Base-by-base conservation (phyloP, 2,329 filamentous ascomycete species). In the Penicillium polonicum region DNA sequence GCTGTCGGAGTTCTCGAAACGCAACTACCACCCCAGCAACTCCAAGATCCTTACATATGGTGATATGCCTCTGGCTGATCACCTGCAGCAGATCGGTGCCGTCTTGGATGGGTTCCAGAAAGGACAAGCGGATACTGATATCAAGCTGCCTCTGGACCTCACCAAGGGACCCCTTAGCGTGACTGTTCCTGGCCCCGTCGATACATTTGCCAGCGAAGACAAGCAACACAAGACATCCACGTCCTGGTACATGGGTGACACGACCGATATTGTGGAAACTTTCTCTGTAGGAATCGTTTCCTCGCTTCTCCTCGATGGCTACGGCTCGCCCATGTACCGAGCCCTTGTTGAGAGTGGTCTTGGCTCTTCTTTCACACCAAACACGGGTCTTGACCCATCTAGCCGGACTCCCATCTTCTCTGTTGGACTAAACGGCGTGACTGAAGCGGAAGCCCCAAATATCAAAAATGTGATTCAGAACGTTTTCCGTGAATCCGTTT, bases 21-120 rank as follows among this genome's bases (percentile, higher is more conserved):
- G 92, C 64, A 92, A 99, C 76, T 99, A 99, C 73, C 93, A 99
- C 74, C 94, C 94, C 0, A 97, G 92, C 77, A 99, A 99, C 75
- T 89, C 93, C 45, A 97, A 97, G 77, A 82, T 99, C 43, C 87
- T 97, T 69, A 97, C 94, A 0, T 99, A 99, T 66, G 94, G 94
- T 51, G 88, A 97, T 70, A 92, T 97, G 85, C 89, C 92, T 1
- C 78, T 99, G 59, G 81, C 81, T 3, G 88, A 91, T 53, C 94
- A 99, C 71, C 75, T 97, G 51, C 81, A 85, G 70, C 89, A 94
- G 68, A 83, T 97, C 29, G 85, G 93, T 68, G 82, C 85, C 10
- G 88, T 90, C 50, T 80, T 99, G 58, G 83, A 84, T 63, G 79
- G 81, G 0, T 97, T 97, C 69, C 83, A 88, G 36, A 87, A 82